A percentile compares a stretch with the other conserved stretches of the same genome.
These are phyloP conservation scores for Dalbergia cochinchinensis DNA, from an alignment of 306 rosid species.

Conservation along the genomic window DNA sequence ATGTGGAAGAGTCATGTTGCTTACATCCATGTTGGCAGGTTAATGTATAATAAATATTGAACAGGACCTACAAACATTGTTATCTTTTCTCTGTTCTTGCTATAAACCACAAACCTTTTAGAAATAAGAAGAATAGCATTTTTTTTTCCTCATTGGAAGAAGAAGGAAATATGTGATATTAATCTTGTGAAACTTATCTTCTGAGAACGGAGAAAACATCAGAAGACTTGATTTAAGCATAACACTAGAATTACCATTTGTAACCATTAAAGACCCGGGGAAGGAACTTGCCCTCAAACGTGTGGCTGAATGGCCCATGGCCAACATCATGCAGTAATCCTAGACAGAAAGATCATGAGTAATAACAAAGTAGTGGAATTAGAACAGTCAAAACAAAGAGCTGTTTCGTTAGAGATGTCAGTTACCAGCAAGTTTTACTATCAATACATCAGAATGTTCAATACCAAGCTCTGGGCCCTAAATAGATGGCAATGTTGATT, in stretches of 20 bases:
- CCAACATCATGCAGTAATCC: constrained; percentile 69
- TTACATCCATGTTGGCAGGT: background rate
- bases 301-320: constrained; percentile 69
- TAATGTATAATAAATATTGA: constrained; percentile 1
- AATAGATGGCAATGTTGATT: constrained; percentile 25
- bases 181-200: background rate
- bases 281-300: constrained; percentile 60
- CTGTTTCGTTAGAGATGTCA: constrained; percentile 37
- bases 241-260: constrained; percentile 50
- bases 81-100: background rate
- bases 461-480: constrained; percentile 61
- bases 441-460: constrained; percentile 50
- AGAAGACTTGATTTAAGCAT: background rate
- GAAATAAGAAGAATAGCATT: background rate
- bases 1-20: background rate
- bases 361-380: constrained; percentile 39
- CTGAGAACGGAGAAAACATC: background rate
- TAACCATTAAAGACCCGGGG: constrained; percentile 49
- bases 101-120: background rate
- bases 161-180: background rate
- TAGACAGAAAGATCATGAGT: constrained; percentile 28
- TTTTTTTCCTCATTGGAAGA: background rate
- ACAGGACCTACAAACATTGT: background rate
- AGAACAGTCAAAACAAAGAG: constrained; percentile 37
- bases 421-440: constrained; percentile 66